A percentile compares a stretch with the other conserved stretches of the same genome.
These are phyloP conservation scores for Cyclotella baltica DNA, from an alignment of 108 stramenopile species.

Conservation along the genomic window DNA sequence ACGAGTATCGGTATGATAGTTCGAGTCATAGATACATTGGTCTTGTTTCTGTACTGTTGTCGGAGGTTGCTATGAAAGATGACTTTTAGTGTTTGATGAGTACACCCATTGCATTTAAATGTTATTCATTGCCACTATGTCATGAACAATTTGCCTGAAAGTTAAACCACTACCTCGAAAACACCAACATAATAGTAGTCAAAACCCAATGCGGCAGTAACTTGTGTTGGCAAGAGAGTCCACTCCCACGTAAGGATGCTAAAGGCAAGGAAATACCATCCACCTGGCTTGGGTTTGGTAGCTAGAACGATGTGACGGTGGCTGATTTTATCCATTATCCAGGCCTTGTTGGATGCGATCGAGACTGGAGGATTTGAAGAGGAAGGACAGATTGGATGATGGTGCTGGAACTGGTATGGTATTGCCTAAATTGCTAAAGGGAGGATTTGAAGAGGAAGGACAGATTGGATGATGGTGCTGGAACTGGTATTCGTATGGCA, in stretches of 20 bases:
- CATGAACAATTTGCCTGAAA: conserved; percentile 45
- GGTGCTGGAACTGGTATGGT: not conserved
- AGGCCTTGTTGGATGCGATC: conserved; percentile 66
- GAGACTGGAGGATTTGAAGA: too few relatives aligned
- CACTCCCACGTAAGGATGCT: conserved; percentile 46
- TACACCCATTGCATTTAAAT: too few relatives aligned
- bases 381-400: too few relatives aligned
- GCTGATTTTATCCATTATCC: conserved; percentile 89
- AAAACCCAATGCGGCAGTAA: conserved; percentile 89
- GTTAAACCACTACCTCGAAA: conserved; percentile 69
- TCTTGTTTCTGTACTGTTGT: conserved; percentile 76
- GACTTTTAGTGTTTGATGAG: conserved; percentile 74
- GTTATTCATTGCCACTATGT: not conserved
- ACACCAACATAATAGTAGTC: conserved; percentile 84
- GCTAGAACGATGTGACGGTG: conserved; percentile 84
- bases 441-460: too few relatives aligned
- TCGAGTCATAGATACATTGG: conserved; percentile 71
- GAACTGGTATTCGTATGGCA: not conserved
- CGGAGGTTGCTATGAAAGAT: conserved; percentile 78
- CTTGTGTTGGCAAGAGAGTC: conserved; percentile 88
- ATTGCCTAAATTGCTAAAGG: not conserved
- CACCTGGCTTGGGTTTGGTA: conserved; percentile 51
- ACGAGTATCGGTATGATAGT: conserved; percentile 79
- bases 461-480: conserved; percentile 25
- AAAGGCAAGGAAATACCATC: conserved; percentile 9